phyloP scores from a whole-genome alignment of 257 asterid species.

The Solanum paucissectum region DNA sequence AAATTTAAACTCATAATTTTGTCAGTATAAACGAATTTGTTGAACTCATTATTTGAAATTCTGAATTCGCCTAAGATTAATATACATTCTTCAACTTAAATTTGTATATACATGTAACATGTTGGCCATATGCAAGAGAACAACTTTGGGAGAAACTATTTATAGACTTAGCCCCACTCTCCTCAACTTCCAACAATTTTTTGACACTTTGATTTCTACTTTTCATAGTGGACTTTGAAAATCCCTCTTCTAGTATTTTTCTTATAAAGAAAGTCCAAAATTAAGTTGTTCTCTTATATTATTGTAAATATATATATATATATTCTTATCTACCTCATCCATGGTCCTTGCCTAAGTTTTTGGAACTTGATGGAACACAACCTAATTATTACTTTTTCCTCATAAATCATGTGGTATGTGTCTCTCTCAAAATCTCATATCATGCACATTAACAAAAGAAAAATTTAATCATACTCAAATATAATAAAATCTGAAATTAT shows the following conservation, averaged over 20 bases:
- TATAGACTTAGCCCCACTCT: neutral
- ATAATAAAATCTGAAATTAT: neutral
- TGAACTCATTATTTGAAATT: neutral
- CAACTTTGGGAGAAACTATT: neutral
- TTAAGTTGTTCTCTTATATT: neutral
- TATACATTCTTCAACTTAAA: neutral
- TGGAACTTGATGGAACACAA: neutral
- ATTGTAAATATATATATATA: neutral
- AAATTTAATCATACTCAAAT: fast-evolving
- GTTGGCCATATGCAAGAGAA: neutral
- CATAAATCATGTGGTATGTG: neutral
- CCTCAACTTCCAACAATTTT: neutral
- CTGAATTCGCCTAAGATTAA: neutral
- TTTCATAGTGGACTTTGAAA: neutral
- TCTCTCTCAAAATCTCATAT: neutral
- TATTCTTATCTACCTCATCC: neutral
- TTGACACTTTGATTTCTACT: neutral
- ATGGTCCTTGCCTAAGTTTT: neutral
- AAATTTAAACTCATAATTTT: neutral
- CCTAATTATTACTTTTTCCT: neutral
- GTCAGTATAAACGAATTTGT: too few relatives aligned
- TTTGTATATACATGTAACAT: neutral
- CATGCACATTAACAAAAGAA: neutral
- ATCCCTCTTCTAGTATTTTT: neutral
- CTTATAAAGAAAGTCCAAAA: neutral